Base-by-base conservation (phyloP, 208 protist species). In the Trypanosoma mega region DNA sequence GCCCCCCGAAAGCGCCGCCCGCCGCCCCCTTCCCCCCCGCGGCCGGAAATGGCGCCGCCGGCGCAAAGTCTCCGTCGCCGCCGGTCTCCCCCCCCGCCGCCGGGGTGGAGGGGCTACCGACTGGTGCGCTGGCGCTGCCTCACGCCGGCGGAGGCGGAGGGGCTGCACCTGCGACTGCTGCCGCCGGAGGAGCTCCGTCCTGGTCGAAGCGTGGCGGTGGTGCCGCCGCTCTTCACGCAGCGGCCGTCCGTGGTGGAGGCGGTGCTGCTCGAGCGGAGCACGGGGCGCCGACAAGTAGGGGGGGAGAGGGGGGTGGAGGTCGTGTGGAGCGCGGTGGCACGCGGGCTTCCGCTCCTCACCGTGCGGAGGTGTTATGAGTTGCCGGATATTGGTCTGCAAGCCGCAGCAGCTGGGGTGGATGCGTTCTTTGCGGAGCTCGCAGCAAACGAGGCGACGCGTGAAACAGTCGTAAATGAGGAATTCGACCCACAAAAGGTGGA, bases 161-260 rank as follows among this genome's bases (percentile, higher is more conserved):
- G 37, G 20, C 63, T 85, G 2, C 78, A 80, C 23, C 60, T 93
- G 18, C 29, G 43, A 7, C 60, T 54, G 20, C 53, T 93, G 27
- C 59, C 70, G 0, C 37, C 65, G 24, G 67, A 74, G 1, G 51
- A 41, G 1, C 63, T 93, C 9, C 73, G 68, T 23, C 45, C 71
- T 56, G 87, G 87, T 21, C 57, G 70, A 51, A 82, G 62, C 12
- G 87, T 93, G 21, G 75, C 78, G 0, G 73, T 85, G 24, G 72
- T 93, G 12, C 78, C 79, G 23, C 82, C 87, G 4, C 57, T 80
- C 45, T 82, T 89, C 46, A 11, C 66, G 16, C 74, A 90, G 41
- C 55, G 72, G 29, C 87, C 87, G 12, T 82, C 82, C 7, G 74
- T 90, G 20, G 77, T 89, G 48, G 57, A 74, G 11, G 87, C 80